phyloP scores from a whole-genome alignment of 148 eudicot genomes.

The Hydrangea macrophylla region DNA sequence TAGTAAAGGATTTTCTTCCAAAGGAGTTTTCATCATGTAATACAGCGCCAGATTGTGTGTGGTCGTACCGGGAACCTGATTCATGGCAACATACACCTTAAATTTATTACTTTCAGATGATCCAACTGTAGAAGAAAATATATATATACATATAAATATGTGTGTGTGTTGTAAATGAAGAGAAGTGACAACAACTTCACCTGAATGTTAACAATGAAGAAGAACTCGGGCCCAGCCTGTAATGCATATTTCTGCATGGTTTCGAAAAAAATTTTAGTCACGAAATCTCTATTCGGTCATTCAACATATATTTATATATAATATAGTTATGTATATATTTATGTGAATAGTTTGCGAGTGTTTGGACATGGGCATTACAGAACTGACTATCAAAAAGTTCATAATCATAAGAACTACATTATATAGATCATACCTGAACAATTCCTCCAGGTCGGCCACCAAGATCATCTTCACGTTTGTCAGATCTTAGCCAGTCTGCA shows the following conservation, averaged over 20 bases:
- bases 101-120: background rate
- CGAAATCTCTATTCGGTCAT: background rate
- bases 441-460: constrained; percentile 56
- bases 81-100: background rate
- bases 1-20: constrained; percentile 41
- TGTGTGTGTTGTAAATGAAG: background rate
- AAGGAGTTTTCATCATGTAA: constrained; percentile 54
- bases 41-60: constrained; percentile 44
- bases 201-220: constrained; percentile 66
- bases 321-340: too few species aligned
- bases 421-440: constrained; percentile 41
- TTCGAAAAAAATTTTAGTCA: constrained; percentile 7
- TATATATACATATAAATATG: too few species aligned
- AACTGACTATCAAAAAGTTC: too few species aligned
- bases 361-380: too few species aligned
- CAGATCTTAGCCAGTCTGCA: constrained; percentile 65
- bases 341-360: too few species aligned
- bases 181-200: constrained; percentile 19
- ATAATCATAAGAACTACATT: too few species aligned
- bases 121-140: background rate
- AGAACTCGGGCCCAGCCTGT: constrained; percentile 67
- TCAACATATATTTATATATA: too few species aligned
- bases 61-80: constrained; percentile 61
- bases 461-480: constrained; percentile 63
- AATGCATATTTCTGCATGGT: constrained; percentile 57